phyloP scores from a whole-genome alignment of 345 rosid genomes.

The Schrenkiella parvula region DNA sequence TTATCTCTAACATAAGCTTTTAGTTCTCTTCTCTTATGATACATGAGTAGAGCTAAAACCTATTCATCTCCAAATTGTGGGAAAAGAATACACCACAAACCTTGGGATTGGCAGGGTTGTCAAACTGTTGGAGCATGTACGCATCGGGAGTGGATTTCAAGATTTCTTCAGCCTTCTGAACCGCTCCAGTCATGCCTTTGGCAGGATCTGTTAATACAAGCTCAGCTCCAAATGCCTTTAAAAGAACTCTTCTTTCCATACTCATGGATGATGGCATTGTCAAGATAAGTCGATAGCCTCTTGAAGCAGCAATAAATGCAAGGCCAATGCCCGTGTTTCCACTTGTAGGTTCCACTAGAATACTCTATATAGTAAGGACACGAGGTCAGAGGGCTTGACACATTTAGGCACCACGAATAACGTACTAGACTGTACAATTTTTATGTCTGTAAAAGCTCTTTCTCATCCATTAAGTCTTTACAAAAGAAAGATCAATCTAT shows the following conservation, averaged over 20 bases:
- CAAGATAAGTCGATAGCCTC: slow-evolving; percentile 65
- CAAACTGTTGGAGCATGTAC: slow-evolving; percentile 81
- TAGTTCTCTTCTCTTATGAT: neutral
- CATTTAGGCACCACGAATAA: neutral
- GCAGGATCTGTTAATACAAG: slow-evolving; percentile 76
- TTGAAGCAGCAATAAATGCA: slow-evolving; percentile 80
- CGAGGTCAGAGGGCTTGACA: slow-evolving; percentile 2
- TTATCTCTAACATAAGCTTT: neutral
- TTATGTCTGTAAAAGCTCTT: neutral
- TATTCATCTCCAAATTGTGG: neutral
- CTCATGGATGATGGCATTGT: slow-evolving; percentile 86
- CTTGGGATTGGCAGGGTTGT: slow-evolving; percentile 86
- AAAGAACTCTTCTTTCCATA: slow-evolving; percentile 80
- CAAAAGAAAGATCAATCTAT: neutral
- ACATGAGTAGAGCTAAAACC: slow-evolving; percentile 5
- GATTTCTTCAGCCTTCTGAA: slow-evolving; percentile 77
- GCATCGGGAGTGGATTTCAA: slow-evolving; percentile 55
- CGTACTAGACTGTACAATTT: neutral
- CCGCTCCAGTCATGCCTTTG: slow-evolving; percentile 71
- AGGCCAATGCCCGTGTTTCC: slow-evolving; percentile 96
- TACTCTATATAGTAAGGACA: slow-evolving; percentile 38
- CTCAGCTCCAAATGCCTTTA: slow-evolving; percentile 90
- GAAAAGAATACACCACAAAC: slow-evolving; percentile 31
- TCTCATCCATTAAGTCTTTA: neutral
- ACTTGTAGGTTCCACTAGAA: slow-evolving; percentile 85